Conservation (phyloP, 805 yeast genomes). For the Kodamaea fukazawae region DNA sequence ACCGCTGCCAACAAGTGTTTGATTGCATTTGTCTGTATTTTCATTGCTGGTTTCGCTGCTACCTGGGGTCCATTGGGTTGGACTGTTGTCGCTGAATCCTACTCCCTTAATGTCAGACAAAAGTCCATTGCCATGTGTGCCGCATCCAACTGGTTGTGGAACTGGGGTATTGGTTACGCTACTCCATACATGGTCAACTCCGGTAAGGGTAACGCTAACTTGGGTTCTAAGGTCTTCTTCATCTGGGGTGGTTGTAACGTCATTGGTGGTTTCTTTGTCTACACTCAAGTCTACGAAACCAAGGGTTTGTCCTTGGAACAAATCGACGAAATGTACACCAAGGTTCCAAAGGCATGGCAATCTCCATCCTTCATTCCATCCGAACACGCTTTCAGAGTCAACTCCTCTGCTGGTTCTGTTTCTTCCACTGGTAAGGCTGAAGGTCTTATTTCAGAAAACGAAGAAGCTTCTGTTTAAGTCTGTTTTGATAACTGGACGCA, state of each 20-base stretch:
- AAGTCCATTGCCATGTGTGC: conserved; percentile 40
- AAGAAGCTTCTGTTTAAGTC: conserved; percentile 24
- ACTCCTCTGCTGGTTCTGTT: conserved; percentile 13
- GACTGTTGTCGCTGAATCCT: conserved; percentile 39
- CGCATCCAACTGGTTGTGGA: conserved; percentile 43
- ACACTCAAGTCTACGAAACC: conserved; percentile 36
- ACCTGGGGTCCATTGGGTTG: conserved; percentile 43
- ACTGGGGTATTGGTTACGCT: conserved; percentile 41
- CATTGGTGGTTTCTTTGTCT: conserved; percentile 33
- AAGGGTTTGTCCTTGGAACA: conserved; percentile 43
- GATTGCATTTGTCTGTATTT: conserved; percentile 38
- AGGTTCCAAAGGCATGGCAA: conserved; percentile 33
- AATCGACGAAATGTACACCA: conserved; percentile 39
- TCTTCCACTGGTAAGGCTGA: conserved; percentile 22
- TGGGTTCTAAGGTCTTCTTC: conserved; percentile 41
- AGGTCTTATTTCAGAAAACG: conserved; percentile 24
- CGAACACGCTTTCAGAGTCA: conserved; percentile 35
- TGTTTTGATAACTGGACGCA: neutral
- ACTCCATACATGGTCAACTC: conserved; percentile 42
- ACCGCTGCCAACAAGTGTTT: conserved; percentile 32
- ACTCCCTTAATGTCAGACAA: conserved; percentile 38
- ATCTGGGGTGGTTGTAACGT: conserved; percentile 43
- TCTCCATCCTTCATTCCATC: conserved; percentile 32
- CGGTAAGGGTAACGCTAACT: conserved; percentile 38
- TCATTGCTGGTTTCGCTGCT: conserved; percentile 41